phyloP scores from a whole-genome alignment of 306 rosid genomes.

The Acacia acuminata region DNA sequence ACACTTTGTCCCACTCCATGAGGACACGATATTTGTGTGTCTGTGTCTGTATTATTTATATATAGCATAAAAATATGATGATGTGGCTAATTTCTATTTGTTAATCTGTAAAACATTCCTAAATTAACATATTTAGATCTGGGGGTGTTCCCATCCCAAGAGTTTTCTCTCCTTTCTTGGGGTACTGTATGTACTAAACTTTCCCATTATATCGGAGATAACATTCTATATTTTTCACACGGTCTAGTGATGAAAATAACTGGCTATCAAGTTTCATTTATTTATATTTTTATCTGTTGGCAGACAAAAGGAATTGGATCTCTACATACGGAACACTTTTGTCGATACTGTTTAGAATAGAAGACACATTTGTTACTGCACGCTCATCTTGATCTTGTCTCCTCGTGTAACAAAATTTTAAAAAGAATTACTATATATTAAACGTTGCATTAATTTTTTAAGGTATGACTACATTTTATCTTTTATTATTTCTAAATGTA shows the following conservation, averaged over 20 bases:
- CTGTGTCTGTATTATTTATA: background rate
- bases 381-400: background rate
- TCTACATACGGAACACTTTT: background rate
- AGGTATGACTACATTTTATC: too few relatives aligned
- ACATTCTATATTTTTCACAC: background rate
- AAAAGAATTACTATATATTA: too few relatives aligned
- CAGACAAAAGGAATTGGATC: constrained; percentile 1
- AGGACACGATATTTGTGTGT: background rate
- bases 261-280: background rate
- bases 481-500: too few relatives aligned
- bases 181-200: background rate
- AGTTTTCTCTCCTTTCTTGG: background rate
- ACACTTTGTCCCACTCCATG: background rate
- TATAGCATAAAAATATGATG: background rate
- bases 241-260: background rate
- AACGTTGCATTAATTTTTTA: too few relatives aligned
- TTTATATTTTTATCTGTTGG: background rate
- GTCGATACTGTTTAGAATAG: background rate
- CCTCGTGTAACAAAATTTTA: background rate
- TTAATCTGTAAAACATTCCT: background rate
- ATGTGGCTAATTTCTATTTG: background rate
- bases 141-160: background rate
- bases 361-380: background rate
- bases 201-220: constrained; percentile 4
- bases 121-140: background rate